Conservation (phyloP, 352 stramenopile genomes). For the Pythium plurisporium region DNA sequence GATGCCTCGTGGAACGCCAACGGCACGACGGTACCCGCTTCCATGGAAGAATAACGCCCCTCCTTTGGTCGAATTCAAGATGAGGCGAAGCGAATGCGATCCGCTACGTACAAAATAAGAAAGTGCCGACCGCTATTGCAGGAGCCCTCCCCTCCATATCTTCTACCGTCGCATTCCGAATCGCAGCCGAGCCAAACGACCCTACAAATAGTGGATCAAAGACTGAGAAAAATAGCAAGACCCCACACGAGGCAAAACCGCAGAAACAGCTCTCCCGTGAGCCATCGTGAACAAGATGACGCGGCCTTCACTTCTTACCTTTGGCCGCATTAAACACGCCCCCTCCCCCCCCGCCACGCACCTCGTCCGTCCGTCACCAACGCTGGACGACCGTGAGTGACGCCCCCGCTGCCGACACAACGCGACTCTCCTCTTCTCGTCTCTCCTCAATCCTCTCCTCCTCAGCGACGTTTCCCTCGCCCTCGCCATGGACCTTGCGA, state of each 20-base stretch:
- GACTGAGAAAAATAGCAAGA: conserved; percentile 13
- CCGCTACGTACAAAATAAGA: conserved; percentile 7
- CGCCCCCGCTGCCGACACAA: too few species aligned
- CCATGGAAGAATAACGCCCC: conserved; percentile 14
- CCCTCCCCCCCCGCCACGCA: neutral
- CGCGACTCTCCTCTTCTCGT: too few species aligned
- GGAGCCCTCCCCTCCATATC: too few species aligned
- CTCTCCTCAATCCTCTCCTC: too few species aligned
- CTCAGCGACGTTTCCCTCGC: conserved; percentile 7
- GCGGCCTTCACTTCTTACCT: conserved; percentile 4
- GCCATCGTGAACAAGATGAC: neutral
- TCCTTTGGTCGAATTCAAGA: neutral
- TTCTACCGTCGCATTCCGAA: conserved; percentile 17
- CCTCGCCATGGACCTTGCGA: conserved; percentile 71
- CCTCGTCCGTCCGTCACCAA: neutral
- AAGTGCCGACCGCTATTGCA: too few species aligned
- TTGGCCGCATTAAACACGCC: conserved; percentile 1
- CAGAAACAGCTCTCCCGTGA: too few species aligned
- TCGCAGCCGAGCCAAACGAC: conserved; percentile 18
- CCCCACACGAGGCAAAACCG: conserved; percentile 15
- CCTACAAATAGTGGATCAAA: conserved; percentile 21
- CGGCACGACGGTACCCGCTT: neutral
- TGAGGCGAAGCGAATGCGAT: too few species aligned
- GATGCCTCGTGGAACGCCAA: conserved; percentile 10
- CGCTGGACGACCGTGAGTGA: neutral